These are phyloP conservation scores for Chaetomium cochliodes DNA, from an alignment of 495 filamentous ascomycete genomes.

Conservation along the genomic window DNA sequence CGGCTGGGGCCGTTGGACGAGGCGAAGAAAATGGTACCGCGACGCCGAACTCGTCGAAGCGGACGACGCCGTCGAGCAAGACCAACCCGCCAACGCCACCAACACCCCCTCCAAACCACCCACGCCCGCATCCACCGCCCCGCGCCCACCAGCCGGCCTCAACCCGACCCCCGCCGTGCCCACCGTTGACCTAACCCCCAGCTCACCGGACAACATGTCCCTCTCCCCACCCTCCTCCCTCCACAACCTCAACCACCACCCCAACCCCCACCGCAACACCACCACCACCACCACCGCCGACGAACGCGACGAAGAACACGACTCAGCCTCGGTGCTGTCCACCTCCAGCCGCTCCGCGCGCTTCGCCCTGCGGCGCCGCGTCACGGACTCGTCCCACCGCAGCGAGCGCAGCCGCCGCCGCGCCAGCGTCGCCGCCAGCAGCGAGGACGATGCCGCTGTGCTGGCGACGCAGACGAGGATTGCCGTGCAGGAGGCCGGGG, in stretches of 20 bases:
- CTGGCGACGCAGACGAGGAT: slow-evolving; percentile 31
- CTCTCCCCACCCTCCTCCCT: slow-evolving; percentile 1
- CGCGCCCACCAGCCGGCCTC: not conserved
- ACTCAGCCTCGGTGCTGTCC: slow-evolving; percentile 33
- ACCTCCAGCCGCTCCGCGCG: slow-evolving; percentile 34
- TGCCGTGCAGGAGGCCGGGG: slow-evolving; percentile 36
- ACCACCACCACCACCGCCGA: not conserved
- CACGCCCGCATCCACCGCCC: slow-evolving; percentile 10
- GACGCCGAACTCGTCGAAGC: slow-evolving; percentile 92
- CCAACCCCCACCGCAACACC: slow-evolving; percentile 4
- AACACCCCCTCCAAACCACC: slow-evolving; percentile 22
- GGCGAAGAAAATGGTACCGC: slow-evolving; percentile 91
- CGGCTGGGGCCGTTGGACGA: slow-evolving; percentile 92
- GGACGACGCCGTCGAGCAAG: slow-evolving; percentile 34
- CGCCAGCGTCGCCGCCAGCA: slow-evolving; percentile 24
- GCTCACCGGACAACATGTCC: not conserved
- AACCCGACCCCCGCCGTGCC: slow-evolving; percentile 11
- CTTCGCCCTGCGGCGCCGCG: slow-evolving; percentile 25
- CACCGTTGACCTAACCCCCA: slow-evolving; percentile 9
- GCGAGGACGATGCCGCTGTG: slow-evolving; percentile 34
- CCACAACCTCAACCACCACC: slow-evolving; percentile 5
- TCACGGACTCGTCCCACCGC: slow-evolving; percentile 25
- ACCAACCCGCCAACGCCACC: slow-evolving; percentile 28
- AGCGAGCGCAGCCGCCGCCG: slow-evolving; percentile 24
- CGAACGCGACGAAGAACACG: slow-evolving; percentile 26